Evolutionary conservation across 139 green algal genomes (phyloP).

Genomic region (Chlamydomonas asymmetrica): DNA sequence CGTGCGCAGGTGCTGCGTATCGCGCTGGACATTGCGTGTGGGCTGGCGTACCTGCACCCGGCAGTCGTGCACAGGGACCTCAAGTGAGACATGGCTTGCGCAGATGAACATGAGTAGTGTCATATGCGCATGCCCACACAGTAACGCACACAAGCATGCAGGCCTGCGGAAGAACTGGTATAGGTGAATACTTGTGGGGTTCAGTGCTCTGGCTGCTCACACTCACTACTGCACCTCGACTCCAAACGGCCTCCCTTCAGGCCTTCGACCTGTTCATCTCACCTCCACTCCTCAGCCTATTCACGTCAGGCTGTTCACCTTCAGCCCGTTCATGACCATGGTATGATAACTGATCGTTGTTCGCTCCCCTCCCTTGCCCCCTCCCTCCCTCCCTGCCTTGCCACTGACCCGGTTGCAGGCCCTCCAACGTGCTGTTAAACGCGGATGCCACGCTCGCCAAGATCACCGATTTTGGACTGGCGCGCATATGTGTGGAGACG

Average conservation of each 20-base stretch:
- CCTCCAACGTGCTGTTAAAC: not conserved
- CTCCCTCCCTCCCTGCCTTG: not conserved
- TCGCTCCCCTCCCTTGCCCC: not conserved
- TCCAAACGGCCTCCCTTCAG: not conserved
- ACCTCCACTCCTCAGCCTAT: not conserved
- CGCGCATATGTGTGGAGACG: no score
- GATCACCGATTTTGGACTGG: conserved; percentile 21
- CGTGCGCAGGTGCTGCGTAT: conserved; percentile 2
- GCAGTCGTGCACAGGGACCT: conserved; percentile 20
- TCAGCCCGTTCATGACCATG: not conserved
- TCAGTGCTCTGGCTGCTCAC: not conserved
- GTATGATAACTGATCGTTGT: not conserved
- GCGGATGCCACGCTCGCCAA: conserved; percentile 5
- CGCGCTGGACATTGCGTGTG: not conserved
- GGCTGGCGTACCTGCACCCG: conserved; percentile 19
- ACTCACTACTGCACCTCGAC: not conserved
- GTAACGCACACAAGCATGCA: no score
- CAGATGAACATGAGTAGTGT: not conserved
- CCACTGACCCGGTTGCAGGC: not conserved
- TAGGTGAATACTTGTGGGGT: not conserved
- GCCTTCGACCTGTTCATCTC: not conserved
- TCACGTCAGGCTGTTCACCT: conserved; percentile 2
- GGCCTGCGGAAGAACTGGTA: no score
- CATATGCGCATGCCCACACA: not conserved
- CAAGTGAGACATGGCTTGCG: not conserved